Percentiles rank a stretch among this genome's conserved stretches.
Evolutionary conservation across 176 grass and related monocot species (phyloP).

Genomic region (Pontederia crassipes): DNA sequence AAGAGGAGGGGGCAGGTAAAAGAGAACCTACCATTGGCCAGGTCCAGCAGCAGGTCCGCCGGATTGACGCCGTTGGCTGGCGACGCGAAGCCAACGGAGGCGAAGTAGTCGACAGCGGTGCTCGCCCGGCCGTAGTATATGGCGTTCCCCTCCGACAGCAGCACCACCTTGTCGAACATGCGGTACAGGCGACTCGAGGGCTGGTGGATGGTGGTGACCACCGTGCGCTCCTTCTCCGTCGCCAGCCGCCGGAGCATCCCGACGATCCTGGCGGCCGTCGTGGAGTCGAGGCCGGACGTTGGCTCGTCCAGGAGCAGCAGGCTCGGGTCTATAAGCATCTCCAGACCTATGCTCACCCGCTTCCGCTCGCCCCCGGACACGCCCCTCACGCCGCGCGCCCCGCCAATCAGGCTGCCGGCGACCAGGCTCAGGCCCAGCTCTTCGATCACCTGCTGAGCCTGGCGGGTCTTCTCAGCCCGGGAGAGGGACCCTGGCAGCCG

Average conservation of each 20-base stretch:
- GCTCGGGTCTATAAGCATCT: slow-evolving; percentile 39
- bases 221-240: slow-evolving; percentile 9
- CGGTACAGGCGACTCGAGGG: slow-evolving; percentile 39
- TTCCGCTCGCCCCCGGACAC: slow-evolving; percentile 45
- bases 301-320: slow-evolving; percentile 39
- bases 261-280: slow-evolving; percentile 26
- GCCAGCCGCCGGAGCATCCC: slow-evolving; percentile 18
- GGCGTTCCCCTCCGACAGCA: slow-evolving; percentile 28
- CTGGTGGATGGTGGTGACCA: slow-evolving; percentile 48
- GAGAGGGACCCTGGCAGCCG: slow-evolving; percentile 24
- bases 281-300: slow-evolving; percentile 39
- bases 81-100: slow-evolving; percentile 18
- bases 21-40: slow-evolving; percentile 27
- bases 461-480: slow-evolving; percentile 21
- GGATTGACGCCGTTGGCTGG: slow-evolving; percentile 25
- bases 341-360: slow-evolving; percentile 43
- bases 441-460: slow-evolving; percentile 25
- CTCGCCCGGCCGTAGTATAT: slow-evolving; percentile 28
- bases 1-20: no score
- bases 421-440: slow-evolving; percentile 27
- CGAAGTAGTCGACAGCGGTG: slow-evolving; percentile 27
- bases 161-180: slow-evolving; percentile 40
- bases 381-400: slow-evolving; percentile 24
- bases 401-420: slow-evolving; percentile 25
- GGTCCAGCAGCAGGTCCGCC: slow-evolving; percentile 36